Conservation (phyloP, 78 protist genomes). For the Dictyostelium citrinum region DNA sequence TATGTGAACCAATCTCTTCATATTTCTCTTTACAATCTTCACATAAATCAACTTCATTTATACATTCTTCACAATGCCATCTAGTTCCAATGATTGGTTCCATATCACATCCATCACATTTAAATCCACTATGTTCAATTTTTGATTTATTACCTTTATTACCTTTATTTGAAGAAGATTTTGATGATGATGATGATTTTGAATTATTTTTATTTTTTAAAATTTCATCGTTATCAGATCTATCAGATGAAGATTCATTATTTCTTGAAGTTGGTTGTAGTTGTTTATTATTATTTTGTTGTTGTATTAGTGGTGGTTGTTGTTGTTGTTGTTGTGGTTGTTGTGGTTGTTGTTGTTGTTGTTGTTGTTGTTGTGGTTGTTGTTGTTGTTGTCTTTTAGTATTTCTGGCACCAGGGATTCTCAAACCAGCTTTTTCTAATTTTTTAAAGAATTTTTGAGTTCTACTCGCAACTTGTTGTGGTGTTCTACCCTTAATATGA, state of each 20-base stretch:
- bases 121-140: slow-evolving; percentile 46
- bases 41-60: slow-evolving; percentile 54
- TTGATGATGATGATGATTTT: not conserved
- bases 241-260: not conserved
- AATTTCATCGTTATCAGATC: not conserved
- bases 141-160: not conserved
- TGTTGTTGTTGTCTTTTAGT: not conserved
- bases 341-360: not conserved
- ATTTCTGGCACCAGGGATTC: slow-evolving; percentile 16
- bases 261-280: not conserved
- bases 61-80: slow-evolving; percentile 65
- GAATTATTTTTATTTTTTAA: not conserved
- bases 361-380: not conserved
- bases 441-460: slow-evolving; percentile 75
- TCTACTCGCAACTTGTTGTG: slow-evolving; percentile 77
- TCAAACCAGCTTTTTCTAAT: slow-evolving; percentile 25
- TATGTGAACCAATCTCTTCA: slow-evolving; percentile 56
- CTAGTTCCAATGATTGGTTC: slow-evolving; percentile 66
- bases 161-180: too few species aligned
- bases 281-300: too few species aligned
- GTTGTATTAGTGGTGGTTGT: not conserved
- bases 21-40: slow-evolving; percentile 10
- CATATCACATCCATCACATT: slow-evolving; percentile 66
- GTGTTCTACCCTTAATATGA: slow-evolving; percentile 34
- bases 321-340: not conserved